These are phyloP conservation scores for Globisporangium takayamanum DNA, from an alignment of 352 stramenopile species.

Conservation along the genomic window DNA sequence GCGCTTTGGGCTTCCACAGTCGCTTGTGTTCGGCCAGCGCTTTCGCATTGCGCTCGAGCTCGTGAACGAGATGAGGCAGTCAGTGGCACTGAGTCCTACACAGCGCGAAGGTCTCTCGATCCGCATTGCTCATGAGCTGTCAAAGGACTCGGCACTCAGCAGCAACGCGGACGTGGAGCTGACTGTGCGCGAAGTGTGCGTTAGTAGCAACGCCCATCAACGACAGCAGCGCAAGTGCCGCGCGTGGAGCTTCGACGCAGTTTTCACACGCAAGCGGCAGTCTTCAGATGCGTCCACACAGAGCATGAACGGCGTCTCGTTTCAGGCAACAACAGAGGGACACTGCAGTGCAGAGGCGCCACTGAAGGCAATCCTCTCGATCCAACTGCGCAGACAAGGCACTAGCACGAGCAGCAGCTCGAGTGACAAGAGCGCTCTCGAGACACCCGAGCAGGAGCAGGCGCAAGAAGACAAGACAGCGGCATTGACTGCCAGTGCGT, in stretches of 20 bases:
- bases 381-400: background rate
- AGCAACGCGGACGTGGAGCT: background rate
- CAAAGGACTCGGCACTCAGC: background rate
- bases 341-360: too few species aligned
- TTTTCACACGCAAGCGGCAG: background rate
- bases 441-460: background rate
- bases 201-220: background rate
- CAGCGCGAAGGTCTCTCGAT: constrained; percentile 6
- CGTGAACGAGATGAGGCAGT: constrained; percentile 54
- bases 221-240: background rate
- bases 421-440: background rate
- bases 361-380: background rate
- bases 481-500: background rate
- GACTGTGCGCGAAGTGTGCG: background rate
- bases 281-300: background rate
- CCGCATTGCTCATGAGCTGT: background rate
- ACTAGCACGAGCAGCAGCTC: too few species aligned
- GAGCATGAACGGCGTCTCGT: background rate
- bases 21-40: constrained; percentile 14
- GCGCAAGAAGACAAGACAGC: background rate
- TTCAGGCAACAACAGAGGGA: background rate
- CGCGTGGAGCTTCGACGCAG: constrained; percentile 8
- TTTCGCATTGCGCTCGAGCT: constrained; percentile 40
- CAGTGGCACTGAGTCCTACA: background rate
- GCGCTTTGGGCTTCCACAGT: constrained; percentile 31